Percentiles rank a stretch among this genome's conserved stretches.
phyloP scores from a whole-genome alignment of 192 early-diverging fungal genomes.

The Coemansia sp. region DNA sequence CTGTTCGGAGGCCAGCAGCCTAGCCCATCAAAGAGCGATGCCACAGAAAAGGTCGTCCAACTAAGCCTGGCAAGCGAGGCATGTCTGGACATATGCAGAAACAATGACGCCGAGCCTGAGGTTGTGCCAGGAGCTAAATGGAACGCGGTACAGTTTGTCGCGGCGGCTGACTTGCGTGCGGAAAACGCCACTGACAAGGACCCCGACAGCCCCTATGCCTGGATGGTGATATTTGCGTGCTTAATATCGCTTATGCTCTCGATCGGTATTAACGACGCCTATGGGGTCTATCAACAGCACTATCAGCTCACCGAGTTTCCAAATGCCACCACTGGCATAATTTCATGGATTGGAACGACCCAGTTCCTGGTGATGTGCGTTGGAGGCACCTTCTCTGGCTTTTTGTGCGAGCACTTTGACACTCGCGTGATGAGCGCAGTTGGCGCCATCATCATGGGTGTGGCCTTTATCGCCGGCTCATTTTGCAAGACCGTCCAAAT shows the following conservation, averaged over 20 bases:
- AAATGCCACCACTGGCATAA: constrained; percentile 28
- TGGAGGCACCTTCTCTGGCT: constrained; percentile 44
- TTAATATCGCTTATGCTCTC: constrained; percentile 50
- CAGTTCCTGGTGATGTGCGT: constrained; percentile 46
- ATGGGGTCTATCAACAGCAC: constrained; percentile 53
- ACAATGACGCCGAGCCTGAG: not conserved
- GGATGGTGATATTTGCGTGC: constrained; percentile 46
- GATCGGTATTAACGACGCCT: constrained; percentile 54
- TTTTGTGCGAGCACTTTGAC: constrained; percentile 53
- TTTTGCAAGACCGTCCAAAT: constrained; percentile 39
- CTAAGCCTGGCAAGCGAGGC: not conserved
- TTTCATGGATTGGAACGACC: constrained; percentile 53
- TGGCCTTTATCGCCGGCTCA: constrained; percentile 39
- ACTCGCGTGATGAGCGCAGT: constrained; percentile 41
- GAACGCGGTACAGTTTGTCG: constrained; percentile 27
- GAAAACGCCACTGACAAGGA: constrained; percentile 44
- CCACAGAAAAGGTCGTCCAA: not conserved
- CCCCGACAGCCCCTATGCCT: constrained; percentile 44
- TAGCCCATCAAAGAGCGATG: constrained; percentile 1
- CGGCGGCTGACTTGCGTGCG: constrained; percentile 38
- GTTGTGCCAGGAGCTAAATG: not conserved
- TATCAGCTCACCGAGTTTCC: constrained; percentile 52
- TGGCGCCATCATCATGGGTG: constrained; percentile 48
- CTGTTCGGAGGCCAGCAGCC: not conserved
- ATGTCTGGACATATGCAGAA: not conserved